These are phyloP conservation scores for Catunica adiposa DNA, from an alignment of 2,329 filamentous ascomycete species.

Conservation along the genomic window DNA sequence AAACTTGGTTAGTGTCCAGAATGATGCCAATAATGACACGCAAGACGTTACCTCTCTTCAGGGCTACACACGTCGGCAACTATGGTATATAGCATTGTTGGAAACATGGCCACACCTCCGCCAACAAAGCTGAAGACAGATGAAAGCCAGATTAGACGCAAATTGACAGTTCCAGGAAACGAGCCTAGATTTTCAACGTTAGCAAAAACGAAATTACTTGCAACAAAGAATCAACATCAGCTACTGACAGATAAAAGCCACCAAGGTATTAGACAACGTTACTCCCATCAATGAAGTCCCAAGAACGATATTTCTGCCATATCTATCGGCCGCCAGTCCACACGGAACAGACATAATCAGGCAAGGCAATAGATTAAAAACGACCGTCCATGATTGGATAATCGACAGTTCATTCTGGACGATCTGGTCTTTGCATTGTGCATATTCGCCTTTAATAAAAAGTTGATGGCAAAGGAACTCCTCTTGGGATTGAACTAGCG, in stretches of 20 bases:
- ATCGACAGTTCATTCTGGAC: slow-evolving; percentile 17
- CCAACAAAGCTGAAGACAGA: slow-evolving; percentile 15
- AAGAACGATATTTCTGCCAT: slow-evolving; percentile 15
- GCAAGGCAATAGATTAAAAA: slow-evolving; percentile 15
- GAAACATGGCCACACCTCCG: slow-evolving; percentile 16
- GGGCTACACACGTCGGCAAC: slow-evolving; percentile 14
- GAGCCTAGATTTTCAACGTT: slow-evolving; percentile 5
- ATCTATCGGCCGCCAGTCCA: slow-evolving; percentile 16
- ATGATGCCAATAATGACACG: too few relatives aligned
- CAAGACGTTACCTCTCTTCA: slow-evolving; percentile 7
- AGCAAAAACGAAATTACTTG: background rate
- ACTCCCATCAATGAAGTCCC: slow-evolving; percentile 14
- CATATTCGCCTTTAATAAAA: background rate
- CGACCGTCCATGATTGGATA: slow-evolving; percentile 15
- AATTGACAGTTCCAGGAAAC: slow-evolving; percentile 14
- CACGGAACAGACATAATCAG: slow-evolving; percentile 16
- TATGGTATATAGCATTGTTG: slow-evolving; percentile 16
- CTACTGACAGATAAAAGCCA: slow-evolving; percentile 13
- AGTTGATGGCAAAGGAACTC: slow-evolving; percentile 12
- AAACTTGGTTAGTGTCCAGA: background rate
- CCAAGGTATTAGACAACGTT: slow-evolving; percentile 8
- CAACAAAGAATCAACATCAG: too few relatives aligned
- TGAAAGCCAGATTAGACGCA: slow-evolving; percentile 15
- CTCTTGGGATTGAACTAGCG: slow-evolving; percentile 12
- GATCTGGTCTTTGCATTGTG: slow-evolving; percentile 15